Evolutionary conservation across 2,329 filamentous ascomycete genomes (phyloP), one percentile per base, ranked within the genome.

Genomic region (Cladosporium velox): DNA sequence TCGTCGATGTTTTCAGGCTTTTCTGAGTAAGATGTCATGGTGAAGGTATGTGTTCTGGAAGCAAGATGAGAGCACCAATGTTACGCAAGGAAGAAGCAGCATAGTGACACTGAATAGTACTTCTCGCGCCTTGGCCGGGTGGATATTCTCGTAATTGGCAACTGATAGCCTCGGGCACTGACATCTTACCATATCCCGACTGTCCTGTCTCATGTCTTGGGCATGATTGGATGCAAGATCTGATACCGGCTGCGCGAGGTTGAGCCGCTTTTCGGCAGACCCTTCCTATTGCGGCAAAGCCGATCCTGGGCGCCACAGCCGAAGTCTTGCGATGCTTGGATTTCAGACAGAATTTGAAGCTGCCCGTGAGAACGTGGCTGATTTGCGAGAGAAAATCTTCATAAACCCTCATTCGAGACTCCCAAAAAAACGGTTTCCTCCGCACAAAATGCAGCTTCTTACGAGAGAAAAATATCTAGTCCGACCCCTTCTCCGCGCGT

Each of bases 1-100:
- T 63, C 60, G 49, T 63, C 60, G 18, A 55, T 41, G n/a, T 26
- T 32, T 55, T 55, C 52, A 15, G 58, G 58, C 14, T 63, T 63
- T 24, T 63, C 60, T 21, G 44, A 47, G 49, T 63, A 32, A 15
- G 47, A 38, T 32, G 49, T 35, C 60, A 63, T 63, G 47, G 32
- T 55, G n/a, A 26, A 18, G n/a, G 32, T 11, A 34, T 38, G 8
- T 47, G 41, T 30, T 21, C n/a, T 41, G 32, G 54, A 21, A 38
- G 38, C n/a, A 24, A 51, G 34, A 44, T 28, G 34, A 15, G 8
- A 63, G 60, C 52, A 32, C 32, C 10, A 34, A 32, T 34, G 52
- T 55, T 18, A 32, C 32, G 12, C 8, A 18, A 34, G n/a, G 52
- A 34, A 34, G 11, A 30, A 55, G 26, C 10, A 30, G 52, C 28